Evolutionary conservation across 768 basidiomycete species (phyloP).

Genomic region (Clitopilus hobsonii): DNA sequence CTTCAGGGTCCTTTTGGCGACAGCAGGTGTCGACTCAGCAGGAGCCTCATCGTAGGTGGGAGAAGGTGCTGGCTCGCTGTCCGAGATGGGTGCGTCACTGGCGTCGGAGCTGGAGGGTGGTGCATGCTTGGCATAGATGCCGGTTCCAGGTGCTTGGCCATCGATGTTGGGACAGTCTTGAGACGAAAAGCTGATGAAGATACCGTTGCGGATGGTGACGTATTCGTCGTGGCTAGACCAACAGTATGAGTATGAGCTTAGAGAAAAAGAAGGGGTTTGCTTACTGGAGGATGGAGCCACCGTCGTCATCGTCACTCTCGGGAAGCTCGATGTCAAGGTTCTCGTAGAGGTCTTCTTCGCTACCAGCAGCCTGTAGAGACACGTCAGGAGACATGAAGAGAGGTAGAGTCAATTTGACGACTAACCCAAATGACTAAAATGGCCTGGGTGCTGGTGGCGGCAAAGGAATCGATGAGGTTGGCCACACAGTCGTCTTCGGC

Average conservation of each 20-base stretch:
- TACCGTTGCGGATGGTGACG: constrained; percentile 3
- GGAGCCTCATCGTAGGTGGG: neutral
- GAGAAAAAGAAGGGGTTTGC: neutral
- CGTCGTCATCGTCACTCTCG: constrained; percentile 1
- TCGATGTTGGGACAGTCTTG: constrained; percentile 7
- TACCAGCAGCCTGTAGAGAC: neutral
- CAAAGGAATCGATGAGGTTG: constrained; percentile 4
- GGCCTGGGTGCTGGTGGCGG: constrained; percentile 5
- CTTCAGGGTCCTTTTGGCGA: too few species aligned
- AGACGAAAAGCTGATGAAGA: neutral
- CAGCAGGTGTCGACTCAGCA: too few species aligned
- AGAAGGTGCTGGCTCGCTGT: neutral
- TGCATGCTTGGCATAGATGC: neutral
- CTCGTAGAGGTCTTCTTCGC: constrained; percentile 6
- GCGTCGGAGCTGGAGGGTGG: neutral
- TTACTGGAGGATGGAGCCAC: neutral
- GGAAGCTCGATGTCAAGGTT: constrained; percentile 8
- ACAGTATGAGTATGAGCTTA: neutral
- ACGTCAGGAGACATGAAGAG: neutral
- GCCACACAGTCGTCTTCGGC: constrained; percentile 6
- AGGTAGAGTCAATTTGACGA: neutral
- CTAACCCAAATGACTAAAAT: constrained; percentile 7
- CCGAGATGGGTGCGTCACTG: neutral
- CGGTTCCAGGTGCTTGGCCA: constrained; percentile 2
- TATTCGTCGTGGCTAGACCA: constrained; percentile 6